Conservation (phyloP, 805 yeast genomes). For the Kurtzmaniella cleridarum region DNA sequence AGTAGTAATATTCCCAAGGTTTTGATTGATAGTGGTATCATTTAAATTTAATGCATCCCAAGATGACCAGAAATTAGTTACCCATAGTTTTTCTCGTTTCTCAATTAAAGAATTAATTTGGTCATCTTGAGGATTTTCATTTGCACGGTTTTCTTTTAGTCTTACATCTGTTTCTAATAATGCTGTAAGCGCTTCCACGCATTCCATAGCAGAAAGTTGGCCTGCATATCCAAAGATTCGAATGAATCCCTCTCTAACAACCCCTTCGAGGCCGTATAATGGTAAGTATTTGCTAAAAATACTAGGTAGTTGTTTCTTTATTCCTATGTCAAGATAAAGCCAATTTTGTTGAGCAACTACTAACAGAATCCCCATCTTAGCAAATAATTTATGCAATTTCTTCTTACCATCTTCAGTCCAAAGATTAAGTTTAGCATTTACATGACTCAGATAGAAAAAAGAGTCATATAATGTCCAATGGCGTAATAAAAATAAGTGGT, state of each 20-base stretch:
- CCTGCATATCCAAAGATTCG: constrained; percentile 87
- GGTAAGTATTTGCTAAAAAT: constrained; percentile 69
- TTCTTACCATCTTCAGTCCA: constrained; percentile 93
- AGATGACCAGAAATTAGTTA: constrained; percentile 61
- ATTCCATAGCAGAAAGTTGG: constrained; percentile 84
- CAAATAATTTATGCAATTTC: constrained; percentile 83
- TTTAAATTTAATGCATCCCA: constrained; percentile 47
- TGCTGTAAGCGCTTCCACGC: constrained; percentile 84
- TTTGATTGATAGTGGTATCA: constrained; percentile 12
- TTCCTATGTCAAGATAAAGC: constrained; percentile 78
- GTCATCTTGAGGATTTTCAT: constrained; percentile 14
- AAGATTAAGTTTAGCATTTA: constrained; percentile 76
- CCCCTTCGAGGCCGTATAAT: constrained; percentile 74
- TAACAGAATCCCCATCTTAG: constrained; percentile 91
- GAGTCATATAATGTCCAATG: constrained; percentile 93
- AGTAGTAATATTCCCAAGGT: constrained; percentile 1
- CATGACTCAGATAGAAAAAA: constrained; percentile 84
- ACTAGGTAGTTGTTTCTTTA: constrained; percentile 66
- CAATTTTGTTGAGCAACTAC: constrained; percentile 87
- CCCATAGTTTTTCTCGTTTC: constrained; percentile 60
- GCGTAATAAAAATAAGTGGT: constrained; percentile 75
- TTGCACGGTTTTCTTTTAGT: constrained; percentile 14
- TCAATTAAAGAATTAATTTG: constrained; percentile 24
- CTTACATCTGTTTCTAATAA: constrained; percentile 61
- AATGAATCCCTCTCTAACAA: constrained; percentile 80